Evolutionary conservation across 129 eudicot species (phyloP), one percentile per base, ranked within the genome.

Genomic region (Silybum marianum): DNA sequence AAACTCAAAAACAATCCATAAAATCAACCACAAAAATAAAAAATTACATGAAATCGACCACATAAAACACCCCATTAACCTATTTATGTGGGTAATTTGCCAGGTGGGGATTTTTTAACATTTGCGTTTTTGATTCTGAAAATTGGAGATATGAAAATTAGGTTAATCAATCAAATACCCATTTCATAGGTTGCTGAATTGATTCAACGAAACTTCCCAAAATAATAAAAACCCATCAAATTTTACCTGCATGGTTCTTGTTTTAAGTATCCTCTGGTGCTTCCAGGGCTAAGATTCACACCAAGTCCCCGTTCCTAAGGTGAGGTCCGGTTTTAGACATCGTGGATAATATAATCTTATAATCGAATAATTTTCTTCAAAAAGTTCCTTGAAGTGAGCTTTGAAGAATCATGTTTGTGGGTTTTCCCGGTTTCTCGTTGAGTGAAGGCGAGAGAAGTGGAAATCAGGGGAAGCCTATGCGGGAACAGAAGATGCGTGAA

Each of bases 221-320:
- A 28, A 28, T 28, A 26, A 28, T 1, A 28, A 28, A 28, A 28
- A 28, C 0, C 30, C 30, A 51, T 28, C 3, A 28, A 28, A 28
- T 28, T 42, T 51, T 84, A 95, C 99, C 98, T 91, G 36, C 86
- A 78, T 6, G 94, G 85, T 51, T 94, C 98, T 62, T 94, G 98
- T 72, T 65, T 86, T 1, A 92, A 77, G 68, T 91, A 89, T 6
- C 91, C 90, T 83, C 92, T 86, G 25, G 87, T 86, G 46, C 95
- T 90, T 8, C 89, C 82, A 26, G 98, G 97, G 78, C 98, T 90
- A 62, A 91, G 88, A 76, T 84, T 91, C 44, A 87, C 89, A 40
- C 91, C 96, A 3, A 28, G 30, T 2, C 30, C 30, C 30, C 30
- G 30, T 28, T 28, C n/a, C n/a, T n/a, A n/a, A n/a, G n/a, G n/a